phyloP scores from a whole-genome alignment of 495 filamentous ascomycete genomes.

The Penicillium cosmopolitanum region DNA sequence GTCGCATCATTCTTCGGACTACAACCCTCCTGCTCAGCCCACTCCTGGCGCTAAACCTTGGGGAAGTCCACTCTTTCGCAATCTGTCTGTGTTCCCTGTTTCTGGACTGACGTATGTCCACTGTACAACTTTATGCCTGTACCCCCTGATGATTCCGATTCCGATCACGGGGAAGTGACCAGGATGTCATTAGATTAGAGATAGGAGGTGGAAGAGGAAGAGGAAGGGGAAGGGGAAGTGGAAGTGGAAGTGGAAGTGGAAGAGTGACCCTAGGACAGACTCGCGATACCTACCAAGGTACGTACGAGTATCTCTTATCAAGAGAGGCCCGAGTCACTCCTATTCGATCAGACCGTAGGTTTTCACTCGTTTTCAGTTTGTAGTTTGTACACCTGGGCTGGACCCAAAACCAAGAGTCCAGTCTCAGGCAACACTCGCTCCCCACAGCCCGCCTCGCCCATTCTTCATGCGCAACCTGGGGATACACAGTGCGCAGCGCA shows the following conservation, averaged over 20 bases:
- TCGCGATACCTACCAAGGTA: no score
- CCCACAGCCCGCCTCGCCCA: neutral
- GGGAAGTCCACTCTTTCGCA: slow-evolving; percentile 12
- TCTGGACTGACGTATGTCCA: slow-evolving; percentile 22
- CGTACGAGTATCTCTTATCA: neutral
- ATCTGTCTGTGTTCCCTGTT: slow-evolving; percentile 26
- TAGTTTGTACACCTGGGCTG: neutral
- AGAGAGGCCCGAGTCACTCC: slow-evolving; percentile 1
- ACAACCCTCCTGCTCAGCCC: slow-evolving; percentile 7
- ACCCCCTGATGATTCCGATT: neutral
- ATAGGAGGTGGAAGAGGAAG: neutral
- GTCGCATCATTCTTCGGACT: neutral
- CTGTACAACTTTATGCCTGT: slow-evolving; percentile 10
- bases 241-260: neutral
- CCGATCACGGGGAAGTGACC: slow-evolving; percentile 8
- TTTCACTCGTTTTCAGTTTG: neutral
- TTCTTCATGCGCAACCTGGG: neutral
- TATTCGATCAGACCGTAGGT: neutral
- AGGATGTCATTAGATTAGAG: neutral
- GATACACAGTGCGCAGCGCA: slow-evolving; percentile 1
- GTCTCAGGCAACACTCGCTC: neutral
- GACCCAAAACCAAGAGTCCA: neutral
- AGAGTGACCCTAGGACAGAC: neutral
- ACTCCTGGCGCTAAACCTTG: slow-evolving; percentile 7
- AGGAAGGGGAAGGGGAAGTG: no score